Percentiles rank a stretch among this genome's conserved stretches.
These are phyloP conservation scores for Dalbergia cultrata DNA, from an alignment of 306 rosid genomes.

Conservation along the genomic window DNA sequence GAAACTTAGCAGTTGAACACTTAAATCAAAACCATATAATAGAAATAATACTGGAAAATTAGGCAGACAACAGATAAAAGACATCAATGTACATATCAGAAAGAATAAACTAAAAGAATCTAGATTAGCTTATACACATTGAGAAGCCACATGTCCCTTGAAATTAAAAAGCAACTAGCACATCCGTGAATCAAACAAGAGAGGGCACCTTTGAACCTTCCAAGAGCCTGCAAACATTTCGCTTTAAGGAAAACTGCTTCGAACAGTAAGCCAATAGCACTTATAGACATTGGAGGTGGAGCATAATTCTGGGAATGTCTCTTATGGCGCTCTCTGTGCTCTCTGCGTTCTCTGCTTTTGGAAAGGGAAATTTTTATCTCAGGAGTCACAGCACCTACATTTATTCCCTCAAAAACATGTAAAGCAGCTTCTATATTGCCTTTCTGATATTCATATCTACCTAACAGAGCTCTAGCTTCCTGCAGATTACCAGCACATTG, in stretches of 20 bases:
- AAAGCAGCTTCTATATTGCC: slow-evolving; percentile 92
- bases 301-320: slow-evolving; percentile 62
- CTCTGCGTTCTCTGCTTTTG: slow-evolving; percentile 63
- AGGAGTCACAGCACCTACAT: slow-evolving; percentile 66
- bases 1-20: too few species aligned
- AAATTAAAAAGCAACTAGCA: slow-evolving; percentile 37
- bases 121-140: not conserved
- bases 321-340: slow-evolving; percentile 59
- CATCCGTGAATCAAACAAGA: slow-evolving; percentile 37
- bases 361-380: slow-evolving; percentile 73
- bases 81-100: slow-evolving; percentile 31
- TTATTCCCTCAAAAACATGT: slow-evolving; percentile 89
- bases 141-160: slow-evolving; percentile 28
- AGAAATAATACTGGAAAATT: not conserved
- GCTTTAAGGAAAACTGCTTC: slow-evolving; percentile 85
- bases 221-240: slow-evolving; percentile 81
- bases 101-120: not conserved
- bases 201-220: slow-evolving; percentile 77
- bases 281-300: slow-evolving; percentile 70
- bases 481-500: slow-evolving; percentile 50
- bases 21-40: too few species aligned
- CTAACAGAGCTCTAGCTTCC: slow-evolving; percentile 98
- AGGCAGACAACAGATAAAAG: slow-evolving; percentile 18
- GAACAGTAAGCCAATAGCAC: slow-evolving; percentile 77
- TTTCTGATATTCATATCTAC: slow-evolving; percentile 91